Evolutionary conservation across 805 yeast genomes (phyloP).

Genomic region (Kodamaea lidongshanica): DNA sequence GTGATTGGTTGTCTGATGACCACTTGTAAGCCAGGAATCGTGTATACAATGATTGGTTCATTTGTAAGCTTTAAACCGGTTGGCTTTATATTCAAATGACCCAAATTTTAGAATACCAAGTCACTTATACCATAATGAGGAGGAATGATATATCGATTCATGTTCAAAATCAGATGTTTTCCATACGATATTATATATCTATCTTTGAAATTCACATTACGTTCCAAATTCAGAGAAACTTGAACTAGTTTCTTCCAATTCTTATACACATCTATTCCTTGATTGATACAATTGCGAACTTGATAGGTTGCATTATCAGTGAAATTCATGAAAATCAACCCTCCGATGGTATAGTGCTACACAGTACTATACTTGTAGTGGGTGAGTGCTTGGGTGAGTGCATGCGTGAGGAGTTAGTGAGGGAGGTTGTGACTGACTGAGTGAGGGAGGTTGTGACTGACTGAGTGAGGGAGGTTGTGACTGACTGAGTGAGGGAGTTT

Average conservation of each 20-base stretch:
- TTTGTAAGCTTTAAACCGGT: slow-evolving; percentile 39
- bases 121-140: slow-evolving; percentile 68
- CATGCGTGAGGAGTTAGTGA: too few relatives aligned
- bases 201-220: slow-evolving; percentile 13
- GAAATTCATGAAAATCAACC: slow-evolving; percentile 51
- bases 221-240: slow-evolving; percentile 17
- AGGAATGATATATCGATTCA: slow-evolving; percentile 45
- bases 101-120: slow-evolving; percentile 58
- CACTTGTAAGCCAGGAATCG: slow-evolving; percentile 51
- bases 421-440: too few relatives aligned
- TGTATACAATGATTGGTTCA: slow-evolving; percentile 35
- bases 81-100: slow-evolving; percentile 54
- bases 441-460: too few relatives aligned
- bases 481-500: too few relatives aligned
- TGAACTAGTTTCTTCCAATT: slow-evolving; percentile 24
- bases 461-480: too few relatives aligned
- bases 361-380: too few relatives aligned
- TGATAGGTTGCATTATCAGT: slow-evolving; percentile 48
- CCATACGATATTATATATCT: slow-evolving; percentile 16
- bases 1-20: slow-evolving; percentile 50
- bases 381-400: too few relatives aligned
- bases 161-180: slow-evolving; percentile 21
- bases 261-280: slow-evolving; percentile 29
- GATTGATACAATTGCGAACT: slow-evolving; percentile 41
- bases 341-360: too few relatives aligned